These are phyloP conservation scores for Rhynchospora pubera DNA, from an alignment of 176 grass and related monocot genomes.

Conservation along the genomic window DNA sequence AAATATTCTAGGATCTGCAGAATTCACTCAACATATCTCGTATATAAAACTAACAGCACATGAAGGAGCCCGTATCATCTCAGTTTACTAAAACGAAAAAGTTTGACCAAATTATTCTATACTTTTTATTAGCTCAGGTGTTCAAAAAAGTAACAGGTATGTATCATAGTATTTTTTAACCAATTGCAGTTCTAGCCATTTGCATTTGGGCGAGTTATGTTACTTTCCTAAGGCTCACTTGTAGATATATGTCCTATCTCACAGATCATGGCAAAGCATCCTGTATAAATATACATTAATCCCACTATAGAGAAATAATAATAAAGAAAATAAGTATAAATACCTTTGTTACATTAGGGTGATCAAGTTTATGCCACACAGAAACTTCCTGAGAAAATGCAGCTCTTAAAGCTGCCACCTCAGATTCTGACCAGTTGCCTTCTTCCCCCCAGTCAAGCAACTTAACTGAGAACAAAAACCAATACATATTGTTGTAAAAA, in stretches of 20 bases:
- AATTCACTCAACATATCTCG: background rate
- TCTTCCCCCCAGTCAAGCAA: conserved; percentile 99
- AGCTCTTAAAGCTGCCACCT: conserved; percentile 65
- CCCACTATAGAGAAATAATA: background rate
- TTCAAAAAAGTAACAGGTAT: background rate
- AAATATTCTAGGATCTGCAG: background rate
- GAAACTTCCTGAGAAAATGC: conserved; percentile 88
- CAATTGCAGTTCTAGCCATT: background rate
- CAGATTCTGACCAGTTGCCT: conserved; percentile 72
- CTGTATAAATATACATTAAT: background rate
- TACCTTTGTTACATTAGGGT: conserved; percentile 97
- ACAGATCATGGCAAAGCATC: background rate
- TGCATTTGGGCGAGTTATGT: background rate
- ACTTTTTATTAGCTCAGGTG: background rate
- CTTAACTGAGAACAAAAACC: conserved; percentile 59
- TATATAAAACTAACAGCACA: background rate
- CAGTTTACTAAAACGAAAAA: background rate
- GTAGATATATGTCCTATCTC: background rate
- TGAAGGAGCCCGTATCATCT: background rate
- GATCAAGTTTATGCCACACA: conserved; percentile 98
- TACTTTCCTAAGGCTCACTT: background rate
- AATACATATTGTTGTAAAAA: conserved; percentile 2
- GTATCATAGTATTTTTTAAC: background rate
- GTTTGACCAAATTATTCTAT: background rate
- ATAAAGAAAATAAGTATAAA: background rate